Evolutionary conservation across 768 basidiomycete genomes (phyloP), one percentile per base, ranked within the genome.

Genomic region (Calocera cornea): DNA sequence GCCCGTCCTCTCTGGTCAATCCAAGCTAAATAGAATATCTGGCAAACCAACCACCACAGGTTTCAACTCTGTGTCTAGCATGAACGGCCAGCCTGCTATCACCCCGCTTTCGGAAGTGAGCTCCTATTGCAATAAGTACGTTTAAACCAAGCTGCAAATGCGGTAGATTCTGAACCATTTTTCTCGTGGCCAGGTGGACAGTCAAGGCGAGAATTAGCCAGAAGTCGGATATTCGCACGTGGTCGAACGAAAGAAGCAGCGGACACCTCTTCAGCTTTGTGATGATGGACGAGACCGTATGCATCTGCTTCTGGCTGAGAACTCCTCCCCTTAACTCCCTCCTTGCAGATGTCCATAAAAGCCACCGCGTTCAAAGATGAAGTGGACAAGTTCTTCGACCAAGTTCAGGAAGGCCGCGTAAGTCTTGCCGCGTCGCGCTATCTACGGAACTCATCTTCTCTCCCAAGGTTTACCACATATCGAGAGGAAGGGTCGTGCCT

Each of bases 361-460:
- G 79, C 78, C 11, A 80, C 80, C 1, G 80, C 78, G 2, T 80
- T 80, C 74, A 80, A 79, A 70, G 76, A 79, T 16, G 73, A 73
- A 14, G 77, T 77, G 41, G 80, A 80, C 70, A 74, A 72, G 50
- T 77, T 79, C 66, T 78, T 79, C 71, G 74, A 76, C 10, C 49
- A 75, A 27, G 70, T 80, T n/a, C 73, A 78, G 65, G 79, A 80
- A 69, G 77, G 77, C 41, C 78, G 80, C 71, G 79, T 79, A 27
- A 60, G 54, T 16, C 14, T 2, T 2, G 10, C 14, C 54, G 7
- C 5, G 7, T 10, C 5, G 5, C 27, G 19, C 54, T 29, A 16
- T 7, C 19, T 19, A 19, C 24, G 19, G 5, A 5, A 3, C 5
- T 29, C 14, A 33, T 60, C 2, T 60, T 33, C 7, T 33, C 2